Percentiles rank a stretch among this genome's conserved stretches.
These are phyloP conservation scores for Leccinum fibrillosum DNA, from an alignment of 768 basidiomycete species.

Conservation along the genomic window DNA sequence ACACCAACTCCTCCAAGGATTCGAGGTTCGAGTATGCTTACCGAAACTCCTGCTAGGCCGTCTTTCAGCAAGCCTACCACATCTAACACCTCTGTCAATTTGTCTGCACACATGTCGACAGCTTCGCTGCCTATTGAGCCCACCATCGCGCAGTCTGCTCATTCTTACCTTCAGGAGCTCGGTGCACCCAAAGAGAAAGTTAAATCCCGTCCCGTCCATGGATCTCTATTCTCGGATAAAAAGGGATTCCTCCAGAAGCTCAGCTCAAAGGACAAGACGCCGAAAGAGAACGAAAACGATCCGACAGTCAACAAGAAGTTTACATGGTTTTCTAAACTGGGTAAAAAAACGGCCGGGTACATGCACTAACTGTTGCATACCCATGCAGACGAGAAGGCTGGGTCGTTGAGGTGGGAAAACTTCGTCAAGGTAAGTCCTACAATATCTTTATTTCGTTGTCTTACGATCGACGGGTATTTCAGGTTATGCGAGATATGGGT, in stretches of 20 bases:
- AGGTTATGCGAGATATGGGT: constrained; percentile 80
- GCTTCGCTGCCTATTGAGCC: constrained; percentile 44
- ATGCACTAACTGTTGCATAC: constrained; percentile 68
- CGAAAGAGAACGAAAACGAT: constrained; percentile 32
- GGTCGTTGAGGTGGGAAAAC: constrained; percentile 75
- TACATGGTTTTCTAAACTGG: constrained; percentile 54
- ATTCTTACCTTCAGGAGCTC: constrained; percentile 61
- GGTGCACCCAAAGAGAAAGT: constrained; percentile 56
- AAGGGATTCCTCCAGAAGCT: constrained; percentile 53
- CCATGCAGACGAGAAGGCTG: constrained; percentile 52
- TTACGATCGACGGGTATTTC: not conserved
- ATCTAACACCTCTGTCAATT: constrained; percentile 18
- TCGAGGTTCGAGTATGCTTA: constrained; percentile 13
- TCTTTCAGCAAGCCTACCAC: constrained; percentile 1
- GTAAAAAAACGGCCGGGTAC: constrained; percentile 53
- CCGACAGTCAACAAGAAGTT: constrained; percentile 36
- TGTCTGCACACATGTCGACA: constrained; percentile 34
- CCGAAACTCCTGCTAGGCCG: constrained; percentile 26
- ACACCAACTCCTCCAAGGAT: constrained; percentile 20
- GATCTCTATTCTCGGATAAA: constrained; percentile 45
- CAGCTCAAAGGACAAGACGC: constrained; percentile 27
- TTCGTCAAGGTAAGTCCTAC: constrained; percentile 58
- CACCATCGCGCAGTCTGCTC: constrained; percentile 62
- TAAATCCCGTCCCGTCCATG: constrained; percentile 65
- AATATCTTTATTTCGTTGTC: not conserved